Base-by-base conservation (phyloP, 2,329 filamentous ascomycete genomes). In the Curvularia sp. region DNA sequence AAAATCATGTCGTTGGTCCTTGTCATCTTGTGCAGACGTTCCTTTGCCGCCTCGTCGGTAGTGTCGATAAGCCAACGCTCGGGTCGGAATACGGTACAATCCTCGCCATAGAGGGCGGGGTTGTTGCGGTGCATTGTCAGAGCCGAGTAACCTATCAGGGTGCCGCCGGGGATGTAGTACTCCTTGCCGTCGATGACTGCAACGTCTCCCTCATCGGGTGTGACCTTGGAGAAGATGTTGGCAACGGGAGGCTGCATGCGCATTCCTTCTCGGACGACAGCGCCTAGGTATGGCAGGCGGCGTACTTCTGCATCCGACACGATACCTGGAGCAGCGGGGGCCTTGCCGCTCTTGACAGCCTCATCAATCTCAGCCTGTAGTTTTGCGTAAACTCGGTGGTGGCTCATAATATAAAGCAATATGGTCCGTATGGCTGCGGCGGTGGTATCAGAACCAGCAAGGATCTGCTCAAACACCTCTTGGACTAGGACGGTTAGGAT, bases 371-470 rank as follows among this genome's bases (percentile, higher is more conserved):
- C 83, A 0, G 59, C 73, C 5, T 80, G 79, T 0, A 88, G 73
- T 3, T 73, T 81, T 4, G 63, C 55, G 56, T 82, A 79, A 0
- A 85, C 79, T 1, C 75, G 75, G 0, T 82, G 82, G 24, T 79
- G 82, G n/a, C 80, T 83, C 22, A 82, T 79, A 55, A 87, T 69
- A 66, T 84, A 80, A 22, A 87, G 78, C 54, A 87, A 62, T 1
- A 81, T 84, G 38, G 81, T 77, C 2, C 85, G 81, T 9, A 88
- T 80, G 1, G 80, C 80, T 0, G 83, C 84, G 0, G 86, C 84
- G 0, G 84, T 85, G 0, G 84, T 86, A 59, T 88, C 85, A 0
- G 84, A 84, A 4, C 85, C 86, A 4, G 85, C 85, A 5, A 85
- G 76, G 41, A 83, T 81, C 57, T 82, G 79, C 12, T 80, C 68